Evolutionary conservation across 768 basidiomycete species (phyloP).

Genomic region (Mrakia blollopis): DNA sequence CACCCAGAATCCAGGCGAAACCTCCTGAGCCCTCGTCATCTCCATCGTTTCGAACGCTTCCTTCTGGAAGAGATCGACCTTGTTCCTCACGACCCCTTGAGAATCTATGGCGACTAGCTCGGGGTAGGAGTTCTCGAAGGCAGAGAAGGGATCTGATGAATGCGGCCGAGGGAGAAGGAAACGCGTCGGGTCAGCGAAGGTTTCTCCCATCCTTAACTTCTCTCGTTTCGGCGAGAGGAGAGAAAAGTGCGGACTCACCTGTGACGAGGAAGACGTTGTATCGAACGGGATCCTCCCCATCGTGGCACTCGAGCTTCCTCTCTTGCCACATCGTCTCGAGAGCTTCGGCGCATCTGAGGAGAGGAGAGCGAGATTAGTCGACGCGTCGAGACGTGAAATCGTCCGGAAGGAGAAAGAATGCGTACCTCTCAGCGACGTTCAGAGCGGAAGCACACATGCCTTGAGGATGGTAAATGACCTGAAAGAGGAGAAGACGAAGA

Average conservation of each 20-base stretch:
- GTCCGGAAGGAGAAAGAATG: constrained; percentile 59
- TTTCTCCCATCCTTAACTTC: no score
- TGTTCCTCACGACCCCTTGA: constrained; percentile 37
- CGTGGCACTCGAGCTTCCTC: constrained; percentile 36
- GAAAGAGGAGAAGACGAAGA: background rate
- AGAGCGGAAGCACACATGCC: constrained; percentile 57
- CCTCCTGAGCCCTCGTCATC: constrained; percentile 75
- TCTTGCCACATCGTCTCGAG: constrained; percentile 37
- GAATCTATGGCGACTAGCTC: constrained; percentile 44
- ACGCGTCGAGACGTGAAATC: constrained; percentile 48
- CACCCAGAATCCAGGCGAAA: constrained; percentile 47
- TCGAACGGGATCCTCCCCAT: constrained; percentile 35
- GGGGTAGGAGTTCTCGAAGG: constrained; percentile 42
- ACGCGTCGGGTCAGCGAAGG: background rate
- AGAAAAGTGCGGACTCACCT: constrained; percentile 42
- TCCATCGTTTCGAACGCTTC: constrained; percentile 88
- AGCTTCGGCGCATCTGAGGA: constrained; percentile 34
- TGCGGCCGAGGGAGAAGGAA: background rate
- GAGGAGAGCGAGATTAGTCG: constrained; percentile 29
- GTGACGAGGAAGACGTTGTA: constrained; percentile 78
- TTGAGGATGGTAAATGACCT: constrained; percentile 68
- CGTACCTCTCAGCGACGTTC: constrained; percentile 59
- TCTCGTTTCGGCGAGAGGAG: no score
- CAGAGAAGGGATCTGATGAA: constrained; percentile 42
- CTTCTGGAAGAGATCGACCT: constrained; percentile 69